These are phyloP conservation scores for Fusarium setosum DNA, from an alignment of 2,329 filamentous ascomycete genomes.

Conservation along the genomic window DNA sequence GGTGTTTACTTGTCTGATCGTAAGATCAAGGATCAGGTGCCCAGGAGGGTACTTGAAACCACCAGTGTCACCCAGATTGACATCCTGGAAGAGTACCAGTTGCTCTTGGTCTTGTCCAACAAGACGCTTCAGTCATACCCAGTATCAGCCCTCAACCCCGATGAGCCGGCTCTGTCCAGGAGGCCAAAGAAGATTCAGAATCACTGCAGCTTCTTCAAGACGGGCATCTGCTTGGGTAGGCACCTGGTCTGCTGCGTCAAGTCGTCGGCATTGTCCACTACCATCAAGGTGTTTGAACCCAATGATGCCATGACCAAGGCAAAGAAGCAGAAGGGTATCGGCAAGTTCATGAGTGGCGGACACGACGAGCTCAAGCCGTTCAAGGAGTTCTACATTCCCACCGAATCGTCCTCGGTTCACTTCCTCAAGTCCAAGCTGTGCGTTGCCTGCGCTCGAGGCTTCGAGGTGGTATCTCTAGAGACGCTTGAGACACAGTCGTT, in stretches of 20 bases:
- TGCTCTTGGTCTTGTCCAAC: constrained; percentile 91
- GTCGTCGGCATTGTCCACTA: constrained; percentile 90
- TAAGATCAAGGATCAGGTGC: constrained; percentile 84
- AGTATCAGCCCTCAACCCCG: constrained; percentile 85
- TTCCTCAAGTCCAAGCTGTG: constrained; percentile 97
- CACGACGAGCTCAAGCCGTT: constrained; percentile 97
- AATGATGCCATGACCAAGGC: constrained; percentile 94
- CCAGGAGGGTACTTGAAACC: constrained; percentile 86
- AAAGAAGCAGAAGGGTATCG: constrained; percentile 94
- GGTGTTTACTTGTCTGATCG: constrained; percentile 94
- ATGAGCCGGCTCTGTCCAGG: constrained; percentile 83
- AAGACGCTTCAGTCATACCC: constrained; percentile 93
- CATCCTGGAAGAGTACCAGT: constrained; percentile 92
- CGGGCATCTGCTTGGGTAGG: constrained; percentile 91
- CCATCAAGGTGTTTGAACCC: constrained; percentile 99
- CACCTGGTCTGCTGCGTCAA: constrained; percentile 98
- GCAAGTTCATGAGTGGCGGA: constrained; percentile 92
- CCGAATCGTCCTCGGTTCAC: constrained; percentile 97
- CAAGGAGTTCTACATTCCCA: constrained; percentile 99
- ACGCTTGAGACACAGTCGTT: constrained; percentile 98
- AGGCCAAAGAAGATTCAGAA: constrained; percentile 96
- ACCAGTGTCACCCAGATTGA: constrained; percentile 94
- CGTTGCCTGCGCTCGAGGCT: constrained; percentile 93
- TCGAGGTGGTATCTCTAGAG: constrained; percentile 96
- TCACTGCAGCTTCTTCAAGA: constrained; percentile 98